A percentile compares a stretch with the other conserved stretches of the same genome.
These are phyloP conservation scores for Hypoxylon sp. DNA, from an alignment of 2,329 filamentous ascomycete genomes.

Conservation along the genomic window DNA sequence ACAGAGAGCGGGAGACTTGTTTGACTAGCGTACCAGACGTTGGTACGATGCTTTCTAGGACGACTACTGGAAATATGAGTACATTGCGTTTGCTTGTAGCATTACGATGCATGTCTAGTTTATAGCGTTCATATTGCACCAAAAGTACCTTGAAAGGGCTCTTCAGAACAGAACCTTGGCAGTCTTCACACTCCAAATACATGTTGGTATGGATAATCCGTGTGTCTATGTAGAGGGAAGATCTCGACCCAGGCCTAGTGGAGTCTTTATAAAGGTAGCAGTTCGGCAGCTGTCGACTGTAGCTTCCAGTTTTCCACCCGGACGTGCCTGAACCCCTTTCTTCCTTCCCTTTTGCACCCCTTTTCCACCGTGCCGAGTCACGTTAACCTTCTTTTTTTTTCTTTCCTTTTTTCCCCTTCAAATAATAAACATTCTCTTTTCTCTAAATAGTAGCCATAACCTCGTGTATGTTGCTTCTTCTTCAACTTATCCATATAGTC, in stretches of 20 bases:
- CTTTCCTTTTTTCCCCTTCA: not conserved
- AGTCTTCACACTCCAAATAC: too few species aligned
- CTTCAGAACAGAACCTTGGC: not conserved
- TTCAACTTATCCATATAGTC: not conserved
- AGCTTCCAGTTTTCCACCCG: not conserved
- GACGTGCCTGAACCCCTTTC: not conserved
- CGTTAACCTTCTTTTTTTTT: not conserved
- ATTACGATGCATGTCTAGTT: too few species aligned
- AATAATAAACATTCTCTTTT: not conserved
- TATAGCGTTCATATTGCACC: not conserved
- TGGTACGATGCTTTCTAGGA: not conserved
- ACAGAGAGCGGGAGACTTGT: conserved; percentile 80
- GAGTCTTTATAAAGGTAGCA: too few species aligned
- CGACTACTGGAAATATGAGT: not conserved
- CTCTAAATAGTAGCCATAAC: not conserved
- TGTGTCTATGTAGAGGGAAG: too few species aligned
- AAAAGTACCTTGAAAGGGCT: not conserved
- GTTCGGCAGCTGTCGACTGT: not conserved
- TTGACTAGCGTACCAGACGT: conserved; percentile 64
- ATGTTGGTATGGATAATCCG: too few species aligned
- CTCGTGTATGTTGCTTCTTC: not conserved
- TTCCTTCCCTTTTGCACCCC: not conserved
- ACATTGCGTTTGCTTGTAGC: conserved; percentile 2
- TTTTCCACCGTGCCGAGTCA: not conserved
- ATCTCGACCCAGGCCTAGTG: too few species aligned